phyloP scores from a whole-genome alignment of 2,329 filamentous ascomycete genomes.

The Aureobasidium sp. region DNA sequence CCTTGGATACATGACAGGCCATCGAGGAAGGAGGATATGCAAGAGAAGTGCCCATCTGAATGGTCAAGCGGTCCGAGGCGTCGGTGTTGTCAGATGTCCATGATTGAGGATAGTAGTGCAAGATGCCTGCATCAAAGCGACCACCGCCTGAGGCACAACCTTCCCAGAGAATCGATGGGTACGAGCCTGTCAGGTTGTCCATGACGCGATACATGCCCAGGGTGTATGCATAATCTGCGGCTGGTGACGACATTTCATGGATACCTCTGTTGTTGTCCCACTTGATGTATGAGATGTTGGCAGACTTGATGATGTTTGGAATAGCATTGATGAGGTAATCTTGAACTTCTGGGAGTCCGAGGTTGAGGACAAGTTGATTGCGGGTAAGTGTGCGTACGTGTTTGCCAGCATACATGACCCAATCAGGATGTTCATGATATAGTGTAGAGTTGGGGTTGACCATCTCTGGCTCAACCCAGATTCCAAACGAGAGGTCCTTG shows the following conservation, averaged over 20 bases:
- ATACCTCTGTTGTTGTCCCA: conserved; percentile 62
- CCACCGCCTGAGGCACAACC: conserved; percentile 58
- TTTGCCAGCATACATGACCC: conserved; percentile 50
- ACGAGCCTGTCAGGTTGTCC: conserved; percentile 48
- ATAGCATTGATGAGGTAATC: conserved; percentile 52
- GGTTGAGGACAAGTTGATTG: conserved; percentile 54
- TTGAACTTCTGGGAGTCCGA: conserved; percentile 53
- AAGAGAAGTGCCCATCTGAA: conserved; percentile 56
- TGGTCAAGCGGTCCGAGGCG: conserved; percentile 50
- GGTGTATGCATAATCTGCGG: conserved; percentile 51
- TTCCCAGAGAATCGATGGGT: conserved; percentile 57
- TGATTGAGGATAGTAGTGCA: conserved; percentile 57
- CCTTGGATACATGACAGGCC: conserved; percentile 56
- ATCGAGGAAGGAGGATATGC: conserved; percentile 55
- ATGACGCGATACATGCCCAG: conserved; percentile 57
- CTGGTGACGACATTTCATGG: conserved; percentile 49
- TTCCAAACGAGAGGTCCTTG: conserved; percentile 48
- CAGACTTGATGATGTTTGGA: conserved; percentile 44
- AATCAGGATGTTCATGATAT: conserved; percentile 55
- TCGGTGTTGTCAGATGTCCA: conserved; percentile 62
- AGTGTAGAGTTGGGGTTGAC: conserved; percentile 54
- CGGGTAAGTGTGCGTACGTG: conserved; percentile 50
- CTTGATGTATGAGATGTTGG: conserved; percentile 53
- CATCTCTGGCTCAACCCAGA: conserved; percentile 65
- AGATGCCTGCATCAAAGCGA: conserved; percentile 54